Evolutionary conservation across 345 rosid genomes (phyloP), one percentile per base, ranked within the genome.

Genomic region (Bruguiera sexangula): DNA sequence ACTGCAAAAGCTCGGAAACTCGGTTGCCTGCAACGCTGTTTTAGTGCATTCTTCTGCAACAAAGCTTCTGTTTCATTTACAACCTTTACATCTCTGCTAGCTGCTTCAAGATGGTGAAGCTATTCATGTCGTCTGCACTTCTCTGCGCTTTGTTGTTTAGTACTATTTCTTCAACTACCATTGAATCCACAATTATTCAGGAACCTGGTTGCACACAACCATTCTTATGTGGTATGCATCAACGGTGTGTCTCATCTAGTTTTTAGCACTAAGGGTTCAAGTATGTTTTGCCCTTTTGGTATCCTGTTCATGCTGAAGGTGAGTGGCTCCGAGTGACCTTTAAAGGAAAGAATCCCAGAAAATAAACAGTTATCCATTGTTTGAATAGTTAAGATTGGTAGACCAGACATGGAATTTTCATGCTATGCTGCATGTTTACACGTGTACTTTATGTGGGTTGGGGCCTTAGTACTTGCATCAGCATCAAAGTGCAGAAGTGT

Each of bases 41-140:
- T 32, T 71, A 68, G 66, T 57, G 69, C 54, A 62, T 66, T 69
- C 76, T 52, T 71, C 85, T 63, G 77, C 83, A 36, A 68, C 81
- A 78, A 82, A 73, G 82, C 69, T 64, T 75, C 75, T 62, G 73
- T n/a, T 8, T 10, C 58, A 53, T 67, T 75, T 58, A 51, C 19
- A 22, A 63, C 24, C 57, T 62, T 66, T 18, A 20, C 31, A 37
- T 36, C 52, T 73, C 72, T 55, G 72, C 75, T 78, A 43, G 69
- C 60, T 78, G 52, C 68, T 60, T 73, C 67, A 46, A 52, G 79
- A 73, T 50, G 80, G 73, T 53, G 68, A 69, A 75, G 76, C 78
- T 37, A 73, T 69, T 71, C 48, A 30, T 72, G 16, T 51, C 50
- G 54, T 21, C 62, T 76, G 58, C 52, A 74, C 75, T 61, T 66